phyloP scores from a whole-genome alignment of 2,329 filamentous ascomycete species.

The Peltaster fructicola region DNA sequence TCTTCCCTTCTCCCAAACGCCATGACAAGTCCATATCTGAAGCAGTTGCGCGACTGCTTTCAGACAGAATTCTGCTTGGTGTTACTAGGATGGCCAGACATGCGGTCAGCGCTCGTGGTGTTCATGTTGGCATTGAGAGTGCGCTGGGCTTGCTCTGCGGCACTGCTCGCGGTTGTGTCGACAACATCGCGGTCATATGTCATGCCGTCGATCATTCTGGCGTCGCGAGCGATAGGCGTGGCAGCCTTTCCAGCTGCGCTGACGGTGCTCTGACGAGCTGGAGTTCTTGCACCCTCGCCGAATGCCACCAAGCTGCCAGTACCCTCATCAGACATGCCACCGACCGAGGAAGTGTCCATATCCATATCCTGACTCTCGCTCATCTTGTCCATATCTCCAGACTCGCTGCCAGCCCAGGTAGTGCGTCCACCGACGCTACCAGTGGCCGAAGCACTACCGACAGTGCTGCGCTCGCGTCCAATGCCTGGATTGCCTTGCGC shows the following conservation, averaged over 20 bases:
- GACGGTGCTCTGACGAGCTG: conserved; percentile 46
- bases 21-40: no score
- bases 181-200: conserved; percentile 25
- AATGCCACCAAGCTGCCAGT: conserved; percentile 76
- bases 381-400: conserved; percentile 46
- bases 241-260: conserved; percentile 39
- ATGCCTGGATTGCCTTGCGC: conserved; percentile 47
- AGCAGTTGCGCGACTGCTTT: no score
- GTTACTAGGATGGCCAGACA: no score
- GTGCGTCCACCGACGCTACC: conserved; percentile 53
- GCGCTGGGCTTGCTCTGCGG: conserved; percentile 42
- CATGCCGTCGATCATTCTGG: conserved; percentile 28
- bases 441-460: conserved; percentile 78
- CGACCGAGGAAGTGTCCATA: conserved; percentile 41
- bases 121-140: conserved; percentile 45
- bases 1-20: no score
- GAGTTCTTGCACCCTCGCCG: conserved; percentile 62
- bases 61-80: no score
- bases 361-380: conserved; percentile 36
- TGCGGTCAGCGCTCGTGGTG: conserved; percentile 18
- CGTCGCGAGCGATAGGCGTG: conserved; percentile 20
- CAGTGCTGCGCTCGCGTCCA: conserved; percentile 64
- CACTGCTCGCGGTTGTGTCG: conserved; percentile 18
- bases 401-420: conserved; percentile 52
- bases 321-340: conserved; percentile 73